Evolutionary conservation across 2,329 filamentous ascomycete species (phyloP), one percentile per base, ranked within the genome.

Genomic region (Fusarium sp.): DNA sequence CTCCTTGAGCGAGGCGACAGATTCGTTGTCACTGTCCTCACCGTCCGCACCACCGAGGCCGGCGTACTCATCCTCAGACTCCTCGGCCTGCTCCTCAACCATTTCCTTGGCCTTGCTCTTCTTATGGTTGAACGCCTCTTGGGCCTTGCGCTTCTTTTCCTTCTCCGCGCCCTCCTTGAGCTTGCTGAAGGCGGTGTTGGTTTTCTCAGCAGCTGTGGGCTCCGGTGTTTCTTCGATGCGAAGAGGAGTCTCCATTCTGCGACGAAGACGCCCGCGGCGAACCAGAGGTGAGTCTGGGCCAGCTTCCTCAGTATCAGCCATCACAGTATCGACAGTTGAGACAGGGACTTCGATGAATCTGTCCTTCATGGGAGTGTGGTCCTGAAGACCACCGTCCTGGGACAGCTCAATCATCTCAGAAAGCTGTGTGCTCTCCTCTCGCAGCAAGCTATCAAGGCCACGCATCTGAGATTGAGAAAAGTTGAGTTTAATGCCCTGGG

Each of bases 1-100:
- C 72, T 95, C 92, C 76, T 93, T 90, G 72, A 97, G 90, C 9
- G 93, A 88, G 33, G 91, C 91, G 66, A 94, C 91, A 38, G 83
- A 84, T 36, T 92, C 93, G 69, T 94, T 90, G 68, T 95, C 93
- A 65, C 92, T 92, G 74, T 96, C 94, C 75, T 98, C 96, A 69
- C 96, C 95, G 82, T 95, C 96, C 13, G 87, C 93, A 72, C 97
- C 97, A 75, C 97, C 97, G 11, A 99, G 87, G 6, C 97, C 97
- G 42, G 95, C 96, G 81, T 98, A 99, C 82, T 99, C 97, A 81
- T 99, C 97, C 80, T 99, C 97, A 0, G 97, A 99, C 84, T 99
- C 97, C 78, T 98, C 94, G 70, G 97, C 96, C 80, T 97, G 95
- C 75, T 98, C 97, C 74, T 98, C 91, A 40, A 99, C 88, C 89